Conservation (phyloP, 2,329 filamentous ascomycete species). For the Thelonectria rubi region DNA sequence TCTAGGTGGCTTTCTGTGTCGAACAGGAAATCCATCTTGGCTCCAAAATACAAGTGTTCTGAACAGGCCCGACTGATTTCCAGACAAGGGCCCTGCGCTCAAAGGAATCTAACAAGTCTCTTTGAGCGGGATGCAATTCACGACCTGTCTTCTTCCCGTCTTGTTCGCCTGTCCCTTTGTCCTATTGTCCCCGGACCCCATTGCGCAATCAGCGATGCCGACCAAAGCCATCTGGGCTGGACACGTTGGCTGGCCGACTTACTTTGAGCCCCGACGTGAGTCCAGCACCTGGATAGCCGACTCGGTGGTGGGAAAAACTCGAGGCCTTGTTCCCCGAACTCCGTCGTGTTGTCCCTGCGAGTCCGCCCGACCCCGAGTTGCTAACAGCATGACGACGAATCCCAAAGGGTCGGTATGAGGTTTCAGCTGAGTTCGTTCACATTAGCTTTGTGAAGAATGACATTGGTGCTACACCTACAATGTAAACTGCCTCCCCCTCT, state of each 20-base stretch:
- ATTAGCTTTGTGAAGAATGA: constrained; percentile 18
- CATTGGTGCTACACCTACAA: constrained; percentile 19
- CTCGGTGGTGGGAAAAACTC: constrained; percentile 34
- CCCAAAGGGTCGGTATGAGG: constrained; percentile 16
- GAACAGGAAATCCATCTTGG: neutral
- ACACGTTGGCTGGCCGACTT: constrained; percentile 38
- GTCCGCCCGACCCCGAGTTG: neutral
- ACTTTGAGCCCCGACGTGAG: constrained; percentile 45
- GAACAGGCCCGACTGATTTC: neutral
- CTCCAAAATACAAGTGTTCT: neutral
- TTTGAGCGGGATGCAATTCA: no score
- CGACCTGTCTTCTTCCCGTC: no score
- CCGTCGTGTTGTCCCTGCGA: constrained; percentile 24
- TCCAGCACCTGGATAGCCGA: constrained; percentile 40
- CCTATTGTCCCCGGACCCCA: neutral
- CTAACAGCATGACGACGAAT: constrained; percentile 25
- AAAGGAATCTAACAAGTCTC: no score
- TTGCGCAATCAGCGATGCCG: constrained; percentile 23
- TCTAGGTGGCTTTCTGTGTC: neutral
- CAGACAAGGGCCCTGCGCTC: neutral
- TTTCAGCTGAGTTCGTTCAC: constrained; percentile 15
- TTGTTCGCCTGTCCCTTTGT: neutral
- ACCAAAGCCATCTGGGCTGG: constrained; percentile 28
- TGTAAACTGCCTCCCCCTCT: constrained; percentile 22
- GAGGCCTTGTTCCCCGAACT: constrained; percentile 21